Base-by-base conservation (phyloP, 441 rosid species). In the Syzygium malaccense region DNA sequence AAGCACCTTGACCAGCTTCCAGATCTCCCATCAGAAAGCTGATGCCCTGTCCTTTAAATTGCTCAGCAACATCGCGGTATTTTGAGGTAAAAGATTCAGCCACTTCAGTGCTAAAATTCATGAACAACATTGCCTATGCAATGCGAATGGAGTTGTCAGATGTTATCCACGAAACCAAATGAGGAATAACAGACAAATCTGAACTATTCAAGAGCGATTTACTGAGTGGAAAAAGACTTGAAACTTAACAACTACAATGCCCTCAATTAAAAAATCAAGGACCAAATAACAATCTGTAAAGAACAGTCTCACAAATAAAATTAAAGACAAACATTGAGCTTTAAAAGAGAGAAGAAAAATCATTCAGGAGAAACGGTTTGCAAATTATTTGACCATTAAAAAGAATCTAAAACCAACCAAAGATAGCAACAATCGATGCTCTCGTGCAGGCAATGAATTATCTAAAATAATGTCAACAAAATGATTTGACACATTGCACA, bases 11-110 rank as follows among this genome's bases (percentile, higher is more conserved):
- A 95, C 98, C 93, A 87, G 93, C 94, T 85, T 97, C 99, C 45
- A 94, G 85, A 90, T 98, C 99, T 92, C 99, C 99, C 91, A 96
- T 32, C 93, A 98, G 92, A 92, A 98, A 98, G 88, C 92, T 49
- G 86, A 96, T 86, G 88, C 92, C 97, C 86, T 94, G 90, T 89
- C 97, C 98, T 91, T 92, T 98, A 94, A 91, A 93, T 91, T 96
- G 93, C 90, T 92, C 94, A 87, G 98, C 99, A 88, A 95, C 95
- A 87, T 93, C 96, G 60, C 93, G 95, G 92, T 90, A 98, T 88
- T 94, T 96, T 88, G 95, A 91, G 90, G 93, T 93, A 54, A 96
- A 90, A 86, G 98, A 92, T 79, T 94, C 98, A 90, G 95, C 91
- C 88, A 60, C 87, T 71, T 93, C 95, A 85, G 87, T 79, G 79